Percentiles rank a stretch among this genome's conserved stretches.
phyloP scores from a whole-genome alignment of 805 yeast genomes.

The Saccharomycopsis sp. region DNA sequence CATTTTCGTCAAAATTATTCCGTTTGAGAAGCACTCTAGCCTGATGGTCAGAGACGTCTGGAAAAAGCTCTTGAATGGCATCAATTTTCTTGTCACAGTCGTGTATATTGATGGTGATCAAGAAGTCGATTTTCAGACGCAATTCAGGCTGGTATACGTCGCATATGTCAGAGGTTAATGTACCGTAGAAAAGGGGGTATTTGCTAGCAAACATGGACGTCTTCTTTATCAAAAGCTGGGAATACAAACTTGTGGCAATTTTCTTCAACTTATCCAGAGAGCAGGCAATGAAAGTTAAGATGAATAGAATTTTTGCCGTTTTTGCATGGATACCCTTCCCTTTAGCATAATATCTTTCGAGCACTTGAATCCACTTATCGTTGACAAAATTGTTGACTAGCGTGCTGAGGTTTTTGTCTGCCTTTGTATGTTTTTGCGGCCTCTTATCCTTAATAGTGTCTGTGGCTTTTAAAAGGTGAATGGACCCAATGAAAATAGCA shows the following conservation, averaged over 20 bases:
- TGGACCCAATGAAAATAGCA: slow-evolving; percentile 33
- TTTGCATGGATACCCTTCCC: slow-evolving; percentile 49
- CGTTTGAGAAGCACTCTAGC: slow-evolving; percentile 43
- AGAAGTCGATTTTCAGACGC: slow-evolving; percentile 42
- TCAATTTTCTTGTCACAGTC: slow-evolving; percentile 33
- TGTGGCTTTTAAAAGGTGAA: background rate
- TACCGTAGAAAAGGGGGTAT: slow-evolving; percentile 50
- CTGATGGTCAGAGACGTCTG: slow-evolving; percentile 44
- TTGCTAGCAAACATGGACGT: slow-evolving; percentile 34
- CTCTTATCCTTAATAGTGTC: background rate
- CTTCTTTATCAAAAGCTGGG: slow-evolving; percentile 38
- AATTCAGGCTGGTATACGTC: slow-evolving; percentile 44
- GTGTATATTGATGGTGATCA: slow-evolving; percentile 26
- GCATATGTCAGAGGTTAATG: slow-evolving; percentile 44
- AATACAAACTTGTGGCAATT: slow-evolving; percentile 25
- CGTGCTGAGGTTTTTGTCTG: slow-evolving; percentile 10
- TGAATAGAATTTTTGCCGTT: slow-evolving; percentile 40
- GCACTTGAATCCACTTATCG: slow-evolving; percentile 47
- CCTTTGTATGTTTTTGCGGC: slow-evolving; percentile 3
- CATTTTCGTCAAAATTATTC: slow-evolving; percentile 47
- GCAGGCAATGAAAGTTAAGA: slow-evolving; percentile 46
- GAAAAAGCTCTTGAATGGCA: slow-evolving; percentile 55
- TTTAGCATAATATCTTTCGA: slow-evolving; percentile 52
- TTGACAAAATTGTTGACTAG: slow-evolving; percentile 53
- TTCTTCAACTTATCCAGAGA: slow-evolving; percentile 37